These are phyloP conservation scores for Tetrapisispora nanseiensis DNA, from an alignment of 805 yeast species.

Conservation along the genomic window DNA sequence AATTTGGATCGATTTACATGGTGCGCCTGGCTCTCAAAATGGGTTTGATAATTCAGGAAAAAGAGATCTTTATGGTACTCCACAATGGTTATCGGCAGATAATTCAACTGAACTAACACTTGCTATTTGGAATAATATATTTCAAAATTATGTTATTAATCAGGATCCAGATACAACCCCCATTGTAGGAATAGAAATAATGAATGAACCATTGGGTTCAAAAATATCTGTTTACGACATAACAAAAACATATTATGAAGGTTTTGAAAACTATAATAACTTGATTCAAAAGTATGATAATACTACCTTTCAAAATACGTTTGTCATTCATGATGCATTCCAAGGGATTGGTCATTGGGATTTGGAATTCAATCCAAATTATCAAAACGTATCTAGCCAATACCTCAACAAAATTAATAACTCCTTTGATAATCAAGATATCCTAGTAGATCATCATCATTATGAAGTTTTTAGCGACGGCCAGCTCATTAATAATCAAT, in stretches of 20 bases:
- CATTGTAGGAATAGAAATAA: constrained; percentile 58
- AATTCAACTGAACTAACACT: constrained; percentile 40
- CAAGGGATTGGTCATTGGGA: constrained; percentile 47
- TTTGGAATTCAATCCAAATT: constrained; percentile 30
- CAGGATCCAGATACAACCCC: constrained; percentile 34
- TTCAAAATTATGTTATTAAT: constrained; percentile 22
- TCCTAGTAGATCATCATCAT: constrained; percentile 80
- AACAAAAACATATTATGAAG: constrained; percentile 27
- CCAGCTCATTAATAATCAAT: constrained; percentile 41
- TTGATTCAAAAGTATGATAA: neutral
- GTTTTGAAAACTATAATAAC: constrained; percentile 22
- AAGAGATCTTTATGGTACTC: constrained; percentile 35
- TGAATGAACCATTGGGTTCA: constrained; percentile 64
- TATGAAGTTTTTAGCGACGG: constrained; percentile 73
- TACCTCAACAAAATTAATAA: constrained; percentile 29
- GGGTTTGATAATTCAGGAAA: constrained; percentile 78
- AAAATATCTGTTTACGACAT: constrained; percentile 34
- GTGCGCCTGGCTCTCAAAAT: constrained; percentile 78
- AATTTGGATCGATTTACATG: constrained; percentile 71
- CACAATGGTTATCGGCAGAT: constrained; percentile 35
- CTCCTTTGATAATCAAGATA: constrained; percentile 36
- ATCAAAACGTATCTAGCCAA: constrained; percentile 13
- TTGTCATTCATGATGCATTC: constrained; percentile 63
- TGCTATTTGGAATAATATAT: constrained; percentile 40
- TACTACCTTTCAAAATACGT: constrained; percentile 11